Evolutionary conservation across 2,329 filamentous ascomycete genomes (phyloP).

Genomic region (Rutstroemia sp.): DNA sequence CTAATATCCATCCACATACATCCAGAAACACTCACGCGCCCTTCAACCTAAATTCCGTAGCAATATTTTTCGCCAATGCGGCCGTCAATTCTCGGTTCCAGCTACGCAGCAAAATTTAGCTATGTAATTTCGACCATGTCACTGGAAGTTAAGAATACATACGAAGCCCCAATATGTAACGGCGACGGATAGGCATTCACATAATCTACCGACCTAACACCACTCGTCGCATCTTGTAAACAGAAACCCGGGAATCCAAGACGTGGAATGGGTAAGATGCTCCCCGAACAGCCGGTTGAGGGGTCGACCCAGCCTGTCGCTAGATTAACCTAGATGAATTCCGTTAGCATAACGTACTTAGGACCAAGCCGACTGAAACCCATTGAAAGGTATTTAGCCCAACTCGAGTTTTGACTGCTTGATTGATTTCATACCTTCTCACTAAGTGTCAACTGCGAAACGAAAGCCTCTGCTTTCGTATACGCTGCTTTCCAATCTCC

Average conservation of each 20-base stretch:
- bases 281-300: slow-evolving; percentile 21
- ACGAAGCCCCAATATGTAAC: slow-evolving; percentile 15
- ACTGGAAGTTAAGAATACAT: too few species aligned
- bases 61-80: slow-evolving; percentile 61
- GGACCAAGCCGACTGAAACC: too few species aligned
- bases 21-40: slow-evolving; percentile 62
- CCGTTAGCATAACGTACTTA: too few species aligned
- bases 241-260: slow-evolving; percentile 54
- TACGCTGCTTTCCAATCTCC: slow-evolving; percentile 58
- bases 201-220: slow-evolving; percentile 55
- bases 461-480: slow-evolving; percentile 56
- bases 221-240: slow-evolving; percentile 62
- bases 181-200: slow-evolving; percentile 21
- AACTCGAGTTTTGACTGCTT: too few species aligned
- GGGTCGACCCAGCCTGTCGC: slow-evolving; percentile 39
- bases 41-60: slow-evolving; percentile 62
- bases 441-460: slow-evolving; percentile 40
- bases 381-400: too few species aligned
- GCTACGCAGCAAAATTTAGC: too few species aligned
- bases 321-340: too few species aligned
- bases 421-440: slow-evolving; percentile 35
- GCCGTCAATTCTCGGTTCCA: slow-evolving; percentile 64
- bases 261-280: slow-evolving; percentile 42
- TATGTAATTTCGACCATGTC: too few species aligned
- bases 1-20: too few species aligned